Conservation (phyloP, 2,329 filamentous ascomycete genomes). For the Alternaria hordeiaustralica region DNA sequence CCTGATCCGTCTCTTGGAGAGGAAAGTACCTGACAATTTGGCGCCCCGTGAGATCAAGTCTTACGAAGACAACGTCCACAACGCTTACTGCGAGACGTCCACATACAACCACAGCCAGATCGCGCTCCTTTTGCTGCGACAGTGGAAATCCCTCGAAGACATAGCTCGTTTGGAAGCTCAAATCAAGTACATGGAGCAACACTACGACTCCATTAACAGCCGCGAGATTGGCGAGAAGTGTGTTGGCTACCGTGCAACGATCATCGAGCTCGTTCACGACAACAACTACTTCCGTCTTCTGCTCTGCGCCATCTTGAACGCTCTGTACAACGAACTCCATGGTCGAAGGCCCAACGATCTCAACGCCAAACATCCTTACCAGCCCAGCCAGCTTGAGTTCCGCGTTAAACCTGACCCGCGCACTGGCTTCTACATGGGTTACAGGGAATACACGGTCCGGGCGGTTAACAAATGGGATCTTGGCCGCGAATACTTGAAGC, state of each 20-base stretch:
- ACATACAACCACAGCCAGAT: background rate
- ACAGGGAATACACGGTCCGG: background rate
- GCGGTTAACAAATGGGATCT: background rate
- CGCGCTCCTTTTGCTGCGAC: background rate
- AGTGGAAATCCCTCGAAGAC: background rate
- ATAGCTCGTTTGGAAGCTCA: background rate
- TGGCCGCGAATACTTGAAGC: background rate
- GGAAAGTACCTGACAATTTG: background rate
- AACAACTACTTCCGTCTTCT: background rate
- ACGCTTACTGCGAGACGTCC: background rate
- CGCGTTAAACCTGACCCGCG: background rate
- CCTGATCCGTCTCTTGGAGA: background rate
- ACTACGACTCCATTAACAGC: background rate
- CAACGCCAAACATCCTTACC: background rate
- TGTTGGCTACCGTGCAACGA: background rate
- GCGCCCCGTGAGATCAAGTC: background rate
- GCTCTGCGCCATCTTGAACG: background rate
- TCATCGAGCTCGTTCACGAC: background rate
- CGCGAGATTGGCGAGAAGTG: slow-evolving; percentile 1
- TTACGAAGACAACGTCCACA: background rate
- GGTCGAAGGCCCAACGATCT: background rate
- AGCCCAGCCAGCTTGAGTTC: background rate
- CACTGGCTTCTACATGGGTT: background rate
- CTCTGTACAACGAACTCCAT: background rate
- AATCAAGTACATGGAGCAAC: background rate